These are phyloP conservation scores for Tulasnella calospora DNA, from an alignment of 768 basidiomycete species.

Conservation along the genomic window DNA sequence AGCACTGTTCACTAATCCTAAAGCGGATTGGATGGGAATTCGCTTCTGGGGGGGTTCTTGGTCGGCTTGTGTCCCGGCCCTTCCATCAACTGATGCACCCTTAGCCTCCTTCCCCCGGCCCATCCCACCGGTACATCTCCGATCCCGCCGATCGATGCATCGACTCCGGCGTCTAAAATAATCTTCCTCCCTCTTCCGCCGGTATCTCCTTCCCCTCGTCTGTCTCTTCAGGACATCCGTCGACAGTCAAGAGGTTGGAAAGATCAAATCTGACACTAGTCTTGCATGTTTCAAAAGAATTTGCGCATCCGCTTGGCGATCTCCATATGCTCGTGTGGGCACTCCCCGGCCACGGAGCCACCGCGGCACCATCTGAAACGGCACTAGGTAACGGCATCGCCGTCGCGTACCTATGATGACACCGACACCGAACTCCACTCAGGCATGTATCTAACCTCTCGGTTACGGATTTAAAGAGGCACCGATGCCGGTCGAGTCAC, in stretches of 20 bases:
- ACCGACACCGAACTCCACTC: not conserved
- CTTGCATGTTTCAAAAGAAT: not conserved
- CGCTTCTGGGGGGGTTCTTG: not conserved
- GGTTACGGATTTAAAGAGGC: not conserved
- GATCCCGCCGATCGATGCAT: slow-evolving; percentile 8
- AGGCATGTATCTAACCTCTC: not conserved
- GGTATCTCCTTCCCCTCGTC: not conserved
- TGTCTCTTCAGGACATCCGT: not conserved
- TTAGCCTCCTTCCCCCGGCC: not conserved
- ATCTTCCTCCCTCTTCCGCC: not conserved
- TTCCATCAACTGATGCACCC: slow-evolving; percentile 10
- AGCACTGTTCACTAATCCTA: not conserved
- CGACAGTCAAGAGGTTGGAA: not conserved
- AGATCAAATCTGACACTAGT: not conserved
- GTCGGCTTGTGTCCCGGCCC: slow-evolving; percentile 8
- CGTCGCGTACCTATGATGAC: not conserved
- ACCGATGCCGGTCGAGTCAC: not conserved
- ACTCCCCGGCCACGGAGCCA: not conserved
- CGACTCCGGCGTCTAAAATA: not conserved
- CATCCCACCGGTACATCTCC: not conserved
- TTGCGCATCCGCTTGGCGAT: not conserved
- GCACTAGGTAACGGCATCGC: not conserved
- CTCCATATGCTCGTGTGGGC: not conserved
- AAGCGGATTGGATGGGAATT: not conserved
- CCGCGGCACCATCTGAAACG: not conserved